Conservation (phyloP, 2,329 filamentous ascomycete species). For the Diaporthe amygdali region DNA sequence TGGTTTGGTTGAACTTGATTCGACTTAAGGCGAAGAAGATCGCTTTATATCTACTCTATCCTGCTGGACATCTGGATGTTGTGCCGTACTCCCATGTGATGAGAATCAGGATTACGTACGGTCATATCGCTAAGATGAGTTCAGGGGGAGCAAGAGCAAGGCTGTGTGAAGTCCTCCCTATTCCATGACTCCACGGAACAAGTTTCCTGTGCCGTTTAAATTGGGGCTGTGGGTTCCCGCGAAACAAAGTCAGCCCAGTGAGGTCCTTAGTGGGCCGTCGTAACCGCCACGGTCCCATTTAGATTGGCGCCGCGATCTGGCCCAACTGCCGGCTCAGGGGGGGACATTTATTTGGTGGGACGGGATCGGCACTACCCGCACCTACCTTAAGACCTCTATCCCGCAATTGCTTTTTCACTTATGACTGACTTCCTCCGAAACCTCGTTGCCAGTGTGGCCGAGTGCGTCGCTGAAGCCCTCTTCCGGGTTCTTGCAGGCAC, state of each 20-base stretch:
- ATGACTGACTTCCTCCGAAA: neutral
- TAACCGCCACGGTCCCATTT: slow-evolving; percentile 1
- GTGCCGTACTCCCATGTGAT: neutral
- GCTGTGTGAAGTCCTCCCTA: neutral
- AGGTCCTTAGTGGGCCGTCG: neutral
- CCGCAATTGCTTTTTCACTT: neutral
- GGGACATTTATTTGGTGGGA: neutral
- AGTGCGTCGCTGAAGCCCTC: neutral
- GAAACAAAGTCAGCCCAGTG: slow-evolving; percentile 5
- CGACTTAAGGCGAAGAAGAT: neutral
- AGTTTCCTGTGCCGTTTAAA: slow-evolving; percentile 17
- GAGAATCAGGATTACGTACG: neutral
- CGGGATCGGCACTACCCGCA: slow-evolving; percentile 10
- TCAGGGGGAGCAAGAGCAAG: neutral
- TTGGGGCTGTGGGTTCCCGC: slow-evolving; percentile 16
- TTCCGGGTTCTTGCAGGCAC: neutral
- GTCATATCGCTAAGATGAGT: slow-evolving; percentile 14
- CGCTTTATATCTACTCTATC: neutral
- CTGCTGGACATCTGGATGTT: neutral
- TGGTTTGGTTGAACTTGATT: neutral
- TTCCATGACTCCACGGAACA: slow-evolving; percentile 9
- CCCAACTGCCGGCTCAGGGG: neutral
- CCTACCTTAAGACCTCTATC: neutral
- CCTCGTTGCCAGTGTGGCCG: neutral
- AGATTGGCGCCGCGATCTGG: slow-evolving; percentile 8